These are phyloP conservation scores for Penicillium daleae DNA, from an alignment of 495 filamentous ascomycete species.

Conservation along the genomic window DNA sequence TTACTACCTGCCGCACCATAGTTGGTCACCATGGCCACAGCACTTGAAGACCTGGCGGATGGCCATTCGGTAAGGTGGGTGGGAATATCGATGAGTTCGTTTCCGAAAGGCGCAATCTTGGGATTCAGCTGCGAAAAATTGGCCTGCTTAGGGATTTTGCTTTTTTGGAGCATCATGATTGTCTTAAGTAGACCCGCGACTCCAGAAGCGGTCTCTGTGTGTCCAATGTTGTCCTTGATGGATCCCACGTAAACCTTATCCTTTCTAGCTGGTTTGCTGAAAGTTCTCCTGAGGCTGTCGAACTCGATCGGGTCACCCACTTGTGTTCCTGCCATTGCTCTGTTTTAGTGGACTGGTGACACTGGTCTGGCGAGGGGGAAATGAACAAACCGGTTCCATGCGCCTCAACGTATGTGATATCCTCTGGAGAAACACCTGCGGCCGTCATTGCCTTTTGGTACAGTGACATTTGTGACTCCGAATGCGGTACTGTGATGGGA, in stretches of 20 bases:
- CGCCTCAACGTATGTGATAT: conserved; percentile 37
- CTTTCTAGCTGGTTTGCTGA: conserved; percentile 25
- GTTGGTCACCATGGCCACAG: neutral
- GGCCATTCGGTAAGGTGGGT: neutral
- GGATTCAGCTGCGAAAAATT: conserved; percentile 38
- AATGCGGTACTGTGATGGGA: conserved; percentile 43
- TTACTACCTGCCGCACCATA: neutral
- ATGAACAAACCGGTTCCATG: conserved; percentile 40
- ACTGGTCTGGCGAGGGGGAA: neutral
- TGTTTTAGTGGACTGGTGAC: neutral
- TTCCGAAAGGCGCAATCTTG: neutral
- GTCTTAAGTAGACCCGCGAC: conserved; percentile 43
- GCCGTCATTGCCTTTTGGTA: conserved; percentile 22
- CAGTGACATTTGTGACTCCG: conserved; percentile 35
- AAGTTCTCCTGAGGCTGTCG: conserved; percentile 33
- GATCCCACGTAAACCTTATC: conserved; percentile 31
- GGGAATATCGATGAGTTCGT: neutral
- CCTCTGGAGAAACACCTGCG: conserved; percentile 8
- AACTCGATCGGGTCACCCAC: conserved; percentile 42
- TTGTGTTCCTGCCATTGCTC: conserved; percentile 27
- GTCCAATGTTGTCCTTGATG: conserved; percentile 50
- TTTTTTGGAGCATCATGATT: conserved; percentile 46
- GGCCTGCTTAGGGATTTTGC: conserved; percentile 36
- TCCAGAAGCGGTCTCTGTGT: conserved; percentile 47
- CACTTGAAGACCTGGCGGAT: neutral